Conservation (phyloP, 169 alveolate genomes). For the Perkinsus olseni region DNA sequence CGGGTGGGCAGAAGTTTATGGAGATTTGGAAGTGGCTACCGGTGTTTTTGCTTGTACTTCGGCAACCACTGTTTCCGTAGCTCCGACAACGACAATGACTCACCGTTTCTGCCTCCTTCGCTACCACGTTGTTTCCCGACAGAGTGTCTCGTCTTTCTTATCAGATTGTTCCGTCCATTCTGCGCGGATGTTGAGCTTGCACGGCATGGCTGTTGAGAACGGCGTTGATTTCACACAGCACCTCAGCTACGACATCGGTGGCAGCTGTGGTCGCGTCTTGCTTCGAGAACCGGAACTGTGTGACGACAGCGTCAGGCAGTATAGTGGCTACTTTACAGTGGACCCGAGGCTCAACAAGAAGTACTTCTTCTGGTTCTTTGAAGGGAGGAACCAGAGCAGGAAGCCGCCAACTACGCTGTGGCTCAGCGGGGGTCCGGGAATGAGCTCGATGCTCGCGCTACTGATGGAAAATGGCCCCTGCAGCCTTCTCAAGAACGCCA, state of each 20-base stretch:
- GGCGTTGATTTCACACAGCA: background rate
- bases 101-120: too few species aligned
- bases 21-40: too few species aligned
- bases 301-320: background rate
- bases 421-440: slow-evolving; percentile 79
- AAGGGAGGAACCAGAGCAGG: slow-evolving; percentile 23
- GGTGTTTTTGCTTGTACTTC: too few species aligned
- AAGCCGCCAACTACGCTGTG: slow-evolving; percentile 64
- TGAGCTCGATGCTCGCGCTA: slow-evolving; percentile 60
- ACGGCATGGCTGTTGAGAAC: background rate
- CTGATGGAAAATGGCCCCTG: slow-evolving; percentile 67
- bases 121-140: too few species aligned
- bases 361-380: slow-evolving; percentile 35
- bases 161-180: background rate
- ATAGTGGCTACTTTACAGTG: background rate
- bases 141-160: too few species aligned
- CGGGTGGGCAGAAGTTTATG: too few species aligned
- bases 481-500: slow-evolving; percentile 12
- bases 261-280: background rate
- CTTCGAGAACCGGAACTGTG: background rate
- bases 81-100: too few species aligned
- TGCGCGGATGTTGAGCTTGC: background rate
- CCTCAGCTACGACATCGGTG: background rate
- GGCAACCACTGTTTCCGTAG: too few species aligned
- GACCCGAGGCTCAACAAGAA: background rate